These are phyloP conservation scores for Starmerella apis DNA, from an alignment of 805 yeast species.

Conservation along the genomic window DNA sequence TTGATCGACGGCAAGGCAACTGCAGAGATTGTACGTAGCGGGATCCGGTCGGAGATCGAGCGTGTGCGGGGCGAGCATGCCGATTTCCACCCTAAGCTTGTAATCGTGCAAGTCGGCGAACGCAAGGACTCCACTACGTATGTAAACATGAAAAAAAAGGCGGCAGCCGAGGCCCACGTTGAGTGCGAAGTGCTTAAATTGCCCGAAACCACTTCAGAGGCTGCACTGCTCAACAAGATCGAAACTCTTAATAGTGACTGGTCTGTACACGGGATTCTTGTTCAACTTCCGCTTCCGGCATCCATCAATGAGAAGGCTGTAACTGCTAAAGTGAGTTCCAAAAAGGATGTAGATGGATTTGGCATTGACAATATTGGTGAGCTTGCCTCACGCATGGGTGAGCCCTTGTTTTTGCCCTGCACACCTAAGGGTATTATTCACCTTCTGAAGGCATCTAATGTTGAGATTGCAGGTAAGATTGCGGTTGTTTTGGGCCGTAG, in stretches of 20 bases:
- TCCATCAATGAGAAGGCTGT: slow-evolving; percentile 67
- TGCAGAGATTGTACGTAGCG: slow-evolving; percentile 43
- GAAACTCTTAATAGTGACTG: slow-evolving; percentile 60
- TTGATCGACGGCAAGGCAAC: slow-evolving; percentile 56
- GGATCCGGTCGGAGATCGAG: slow-evolving; percentile 42
- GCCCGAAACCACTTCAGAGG: slow-evolving; percentile 52
- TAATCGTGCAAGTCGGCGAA: slow-evolving; percentile 80
- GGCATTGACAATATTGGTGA: slow-evolving; percentile 85
- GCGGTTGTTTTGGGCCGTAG: slow-evolving; percentile 93
- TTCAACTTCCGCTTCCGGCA: slow-evolving; percentile 82
- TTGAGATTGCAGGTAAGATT: slow-evolving; percentile 60
- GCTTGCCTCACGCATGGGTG: slow-evolving; percentile 73
- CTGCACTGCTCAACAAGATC: slow-evolving; percentile 46
- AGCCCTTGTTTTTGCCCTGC: slow-evolving; percentile 78
- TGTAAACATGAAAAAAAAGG: slow-evolving; percentile 83
- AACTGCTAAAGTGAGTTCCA: slow-evolving; percentile 69
- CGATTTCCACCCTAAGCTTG: slow-evolving; percentile 58
- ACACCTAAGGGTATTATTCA: slow-evolving; percentile 91
- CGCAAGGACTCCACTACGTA: slow-evolving; percentile 87
- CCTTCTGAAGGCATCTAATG: slow-evolving; percentile 58
- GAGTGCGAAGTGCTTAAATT: slow-evolving; percentile 55
- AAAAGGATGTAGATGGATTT: slow-evolving; percentile 93
- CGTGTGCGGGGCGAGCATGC: slow-evolving; percentile 36
- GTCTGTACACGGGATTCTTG: slow-evolving; percentile 71
- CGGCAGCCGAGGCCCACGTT: slow-evolving; percentile 75